Conservation (phyloP, 225 moss, liverwort and hornwort genomes). For the Anthoceros angustus region DNA sequence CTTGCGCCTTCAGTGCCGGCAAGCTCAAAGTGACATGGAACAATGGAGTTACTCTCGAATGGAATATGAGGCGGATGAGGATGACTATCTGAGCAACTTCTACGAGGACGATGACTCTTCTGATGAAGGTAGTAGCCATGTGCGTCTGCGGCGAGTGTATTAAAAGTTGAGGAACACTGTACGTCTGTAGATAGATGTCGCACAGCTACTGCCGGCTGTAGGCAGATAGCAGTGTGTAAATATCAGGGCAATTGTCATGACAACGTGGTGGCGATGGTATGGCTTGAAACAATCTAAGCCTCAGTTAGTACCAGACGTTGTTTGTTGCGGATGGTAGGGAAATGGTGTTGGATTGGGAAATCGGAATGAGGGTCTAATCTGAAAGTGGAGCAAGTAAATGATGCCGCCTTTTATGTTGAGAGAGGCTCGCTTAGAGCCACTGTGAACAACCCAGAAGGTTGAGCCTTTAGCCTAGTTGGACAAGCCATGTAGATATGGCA, state of each 20-base stretch:
- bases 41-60: constrained; percentile 17
- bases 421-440: background rate
- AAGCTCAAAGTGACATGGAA: constrained; percentile 33
- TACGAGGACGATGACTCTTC: constrained; percentile 53
- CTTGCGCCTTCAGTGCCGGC: constrained; percentile 44
- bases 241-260: background rate
- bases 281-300: background rate
- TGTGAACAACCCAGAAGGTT: background rate
- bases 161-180: constrained; percentile 31
- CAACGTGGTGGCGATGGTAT: background rate
- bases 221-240: background rate
- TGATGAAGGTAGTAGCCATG: constrained; percentile 39
- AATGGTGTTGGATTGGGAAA: constrained; percentile 3
- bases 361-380: background rate
- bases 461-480: no score
- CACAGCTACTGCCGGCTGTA: background rate
- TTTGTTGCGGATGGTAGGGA: background rate
- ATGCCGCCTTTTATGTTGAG: background rate
- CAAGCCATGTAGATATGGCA: no score
- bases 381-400: background rate
- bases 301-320: background rate
- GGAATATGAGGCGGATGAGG: constrained; percentile 35
- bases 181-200: background rate
- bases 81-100: constrained; percentile 23
- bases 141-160: constrained; percentile 80